Base-by-base conservation (phyloP, 495 filamentous ascomycete genomes). In the Jackrogersella minutella region DNA sequence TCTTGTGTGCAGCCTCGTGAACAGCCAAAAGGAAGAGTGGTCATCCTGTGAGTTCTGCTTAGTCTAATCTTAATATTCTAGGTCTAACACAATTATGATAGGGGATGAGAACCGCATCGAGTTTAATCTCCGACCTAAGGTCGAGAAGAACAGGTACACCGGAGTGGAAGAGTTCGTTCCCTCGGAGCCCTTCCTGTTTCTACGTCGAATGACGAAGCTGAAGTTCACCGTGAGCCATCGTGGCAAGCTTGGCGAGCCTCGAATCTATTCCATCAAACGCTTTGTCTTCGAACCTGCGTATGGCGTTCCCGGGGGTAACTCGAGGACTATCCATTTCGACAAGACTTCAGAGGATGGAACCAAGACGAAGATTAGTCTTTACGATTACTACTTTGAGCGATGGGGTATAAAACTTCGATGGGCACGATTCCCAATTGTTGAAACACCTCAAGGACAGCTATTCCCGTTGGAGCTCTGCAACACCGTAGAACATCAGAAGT, bases 401-500 rank as follows among this genome's bases (percentile, higher is more conserved):
- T 96, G 95, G 77, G 84, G 87, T 19, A 62, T 88, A 21, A 66
- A 59, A 1, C 72, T 96, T 1, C 67, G 76, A 28, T 79, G 77
- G 47, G 81, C 82, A 2, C 17, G 69, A 4, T 74, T 88, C 2
- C 92, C 93, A 0, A 74, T 97, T 11, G 81, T 96, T 19, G 80
- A 90, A 70, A 91, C 91, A 54, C 88, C 86, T 43, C 82, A 84
- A 43, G 85, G 78, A 0, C 86, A 87, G 3, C 69, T 85, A 1
- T 91, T 94, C 62, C 95, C 93, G 1, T 87, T 95, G 80, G 95
- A 98, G 66, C 57, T 91, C 1, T 85, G 92, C 70, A 66, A 74
- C 33, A 59, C 79, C 13, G 50, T 74, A 5, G 59, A 72, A 1
- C 88, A 91, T 47, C 91, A 97, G 77, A 85, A 88, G 0, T 99